Conservation (phyloP, 139 green algal genomes). For the Diplosphaera chodatii region DNA sequence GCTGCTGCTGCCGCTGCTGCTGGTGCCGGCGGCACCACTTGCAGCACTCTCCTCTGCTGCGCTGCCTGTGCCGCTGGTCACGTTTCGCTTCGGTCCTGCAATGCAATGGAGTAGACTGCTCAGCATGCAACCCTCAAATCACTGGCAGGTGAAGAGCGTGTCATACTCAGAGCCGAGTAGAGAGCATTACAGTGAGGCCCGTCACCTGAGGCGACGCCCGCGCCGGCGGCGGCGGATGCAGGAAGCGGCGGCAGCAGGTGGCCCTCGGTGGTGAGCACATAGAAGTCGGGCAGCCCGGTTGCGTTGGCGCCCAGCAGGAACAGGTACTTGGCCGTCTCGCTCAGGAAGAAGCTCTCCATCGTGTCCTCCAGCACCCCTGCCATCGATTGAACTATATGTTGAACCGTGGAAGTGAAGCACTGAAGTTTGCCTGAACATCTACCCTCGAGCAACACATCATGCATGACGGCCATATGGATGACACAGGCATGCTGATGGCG, state of each 20-base stretch:
- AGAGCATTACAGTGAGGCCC: not conserved
- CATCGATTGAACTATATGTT: not conserved
- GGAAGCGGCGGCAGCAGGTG: slow-evolving; percentile 47
- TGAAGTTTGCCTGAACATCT: no score
- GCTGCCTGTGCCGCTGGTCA: no score
- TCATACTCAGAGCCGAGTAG: no score
- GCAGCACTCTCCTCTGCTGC: no score
- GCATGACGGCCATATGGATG: no score
- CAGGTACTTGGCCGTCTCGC: slow-evolving; percentile 87
- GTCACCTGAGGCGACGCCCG: not conserved
- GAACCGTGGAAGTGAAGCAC: slow-evolving; percentile 15
- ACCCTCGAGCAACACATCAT: no score
- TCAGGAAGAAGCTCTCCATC: slow-evolving; percentile 89
- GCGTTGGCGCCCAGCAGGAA: slow-evolving; percentile 63
- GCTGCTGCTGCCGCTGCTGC: not conserved
- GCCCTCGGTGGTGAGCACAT: slow-evolving; percentile 69
- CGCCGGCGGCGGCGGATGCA: not conserved
- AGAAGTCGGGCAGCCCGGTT: slow-evolving; percentile 43
- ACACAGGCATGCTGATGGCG: no score
- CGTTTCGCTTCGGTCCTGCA: no score
- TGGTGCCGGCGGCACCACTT: no score
- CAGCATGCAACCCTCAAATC: no score
- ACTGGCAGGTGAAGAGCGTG: no score
- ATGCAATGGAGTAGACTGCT: no score
- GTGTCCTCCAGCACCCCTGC: slow-evolving; percentile 56